A percentile compares a stretch with the other conserved stretches of the same genome.
Conservation (phyloP, 164 flowering plant genomes). For the Sextonia rubra region DNA sequence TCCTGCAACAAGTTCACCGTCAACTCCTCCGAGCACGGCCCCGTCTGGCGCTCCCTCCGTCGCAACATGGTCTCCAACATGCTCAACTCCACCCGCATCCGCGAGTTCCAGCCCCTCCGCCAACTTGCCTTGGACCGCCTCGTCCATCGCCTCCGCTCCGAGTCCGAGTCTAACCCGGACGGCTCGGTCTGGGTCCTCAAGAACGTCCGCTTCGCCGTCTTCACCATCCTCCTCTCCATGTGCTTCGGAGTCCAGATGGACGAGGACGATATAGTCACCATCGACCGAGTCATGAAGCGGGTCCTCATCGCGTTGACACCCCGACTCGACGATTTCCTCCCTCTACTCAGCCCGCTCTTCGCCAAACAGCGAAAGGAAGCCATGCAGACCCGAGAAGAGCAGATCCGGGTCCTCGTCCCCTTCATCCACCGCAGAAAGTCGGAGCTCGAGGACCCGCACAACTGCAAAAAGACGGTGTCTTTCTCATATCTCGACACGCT, state of each 20-base stretch:
- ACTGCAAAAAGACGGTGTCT: conserved; percentile 31
- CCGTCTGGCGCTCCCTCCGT: conserved; percentile 81
- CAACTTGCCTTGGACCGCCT: conserved; percentile 63
- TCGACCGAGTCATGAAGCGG: conserved; percentile 64
- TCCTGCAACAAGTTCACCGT: conserved; percentile 86
- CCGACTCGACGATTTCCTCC: conserved; percentile 75
- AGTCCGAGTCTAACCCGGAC: conserved; percentile 36
- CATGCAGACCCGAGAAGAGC: conserved; percentile 51
- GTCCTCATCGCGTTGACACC: conserved; percentile 64
- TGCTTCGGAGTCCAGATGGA: conserved; percentile 88
- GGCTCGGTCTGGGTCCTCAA: conserved; percentile 68
- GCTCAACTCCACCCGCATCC: conserved; percentile 53
- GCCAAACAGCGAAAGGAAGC: conserved; percentile 59
- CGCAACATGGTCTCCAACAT: conserved; percentile 85
- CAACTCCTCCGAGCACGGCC: conserved; percentile 79
- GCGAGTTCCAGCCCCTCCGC: conserved; percentile 44
- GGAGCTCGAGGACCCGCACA: conserved; percentile 30
- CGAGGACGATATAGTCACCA: conserved; percentile 39
- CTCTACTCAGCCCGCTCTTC: conserved; percentile 68
- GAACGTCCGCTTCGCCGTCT: conserved; percentile 74
- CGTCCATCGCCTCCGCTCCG: conserved; percentile 36
- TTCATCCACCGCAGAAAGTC: conserved; percentile 50
- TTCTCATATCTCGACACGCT: conserved; percentile 88
- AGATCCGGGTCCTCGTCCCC: conserved; percentile 53
- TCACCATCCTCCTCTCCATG: conserved; percentile 76